Evolutionary conservation across 768 basidiomycete genomes (phyloP).

Genomic region (Boletus subcaerulescens): DNA sequence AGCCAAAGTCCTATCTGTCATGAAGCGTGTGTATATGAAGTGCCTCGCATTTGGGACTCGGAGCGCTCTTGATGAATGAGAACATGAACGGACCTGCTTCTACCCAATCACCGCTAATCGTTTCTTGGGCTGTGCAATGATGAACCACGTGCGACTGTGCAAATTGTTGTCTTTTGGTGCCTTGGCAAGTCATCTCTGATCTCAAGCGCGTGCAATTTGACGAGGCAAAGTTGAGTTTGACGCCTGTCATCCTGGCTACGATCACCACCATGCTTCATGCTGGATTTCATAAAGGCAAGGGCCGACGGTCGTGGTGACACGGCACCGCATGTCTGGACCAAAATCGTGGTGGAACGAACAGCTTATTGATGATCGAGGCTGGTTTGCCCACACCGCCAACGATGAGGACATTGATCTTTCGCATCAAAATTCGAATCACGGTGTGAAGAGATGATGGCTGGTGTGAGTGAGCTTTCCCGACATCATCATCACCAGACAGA

Average conservation of each 20-base stretch:
- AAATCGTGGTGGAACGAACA: background rate
- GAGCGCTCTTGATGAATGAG: background rate
- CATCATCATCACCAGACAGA: background rate
- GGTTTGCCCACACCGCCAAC: background rate
- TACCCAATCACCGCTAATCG: background rate
- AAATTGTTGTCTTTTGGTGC: too few relatives aligned
- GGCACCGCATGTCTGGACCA: background rate
- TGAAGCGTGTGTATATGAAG: background rate
- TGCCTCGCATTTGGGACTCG: background rate
- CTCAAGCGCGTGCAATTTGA: background rate
- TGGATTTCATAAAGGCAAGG: too few relatives aligned
- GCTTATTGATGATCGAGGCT: constrained; percentile 9
- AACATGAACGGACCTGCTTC: background rate
- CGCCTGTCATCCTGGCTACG: background rate
- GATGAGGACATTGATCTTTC: background rate
- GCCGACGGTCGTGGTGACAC: background rate
- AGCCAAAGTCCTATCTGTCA: background rate
- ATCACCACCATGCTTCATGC: background rate
- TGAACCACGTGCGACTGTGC: background rate
- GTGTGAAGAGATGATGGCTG: background rate
- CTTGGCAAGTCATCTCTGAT: background rate
- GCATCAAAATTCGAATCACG: background rate
- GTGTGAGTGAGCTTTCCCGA: background rate
- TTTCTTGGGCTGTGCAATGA: background rate
- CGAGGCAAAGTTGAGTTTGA: constrained; percentile 4